Percentiles rank a stretch among this genome's conserved stretches.
These are phyloP conservation scores for Globisporangium recalcitrans DNA, from an alignment of 352 stramenopile species.

Conservation along the genomic window DNA sequence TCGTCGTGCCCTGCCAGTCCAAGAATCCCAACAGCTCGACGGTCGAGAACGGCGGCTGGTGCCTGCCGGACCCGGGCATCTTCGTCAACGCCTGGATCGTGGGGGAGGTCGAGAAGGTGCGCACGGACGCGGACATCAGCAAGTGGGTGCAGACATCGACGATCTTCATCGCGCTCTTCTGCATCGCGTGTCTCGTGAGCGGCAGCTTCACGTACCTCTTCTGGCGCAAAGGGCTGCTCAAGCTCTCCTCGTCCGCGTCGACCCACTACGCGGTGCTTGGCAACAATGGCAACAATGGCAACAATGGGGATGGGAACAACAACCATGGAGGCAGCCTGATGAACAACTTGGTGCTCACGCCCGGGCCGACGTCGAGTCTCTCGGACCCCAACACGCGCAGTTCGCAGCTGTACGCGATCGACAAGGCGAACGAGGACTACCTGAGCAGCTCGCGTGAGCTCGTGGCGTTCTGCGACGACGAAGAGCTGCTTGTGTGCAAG, in stretches of 20 bases:
- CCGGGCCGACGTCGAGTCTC: not conserved
- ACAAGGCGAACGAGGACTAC: slow-evolving; percentile 12
- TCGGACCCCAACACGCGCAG: slow-evolving; percentile 5
- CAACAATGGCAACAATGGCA: not conserved
- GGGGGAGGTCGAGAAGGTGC: slow-evolving; percentile 1
- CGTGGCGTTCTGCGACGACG: slow-evolving; percentile 29
- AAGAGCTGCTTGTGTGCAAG: slow-evolving; percentile 41
- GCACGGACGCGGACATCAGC: slow-evolving; percentile 2
- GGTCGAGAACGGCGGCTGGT: slow-evolving; percentile 24
- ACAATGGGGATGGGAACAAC: not conserved
- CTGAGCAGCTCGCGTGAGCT: slow-evolving; percentile 28
- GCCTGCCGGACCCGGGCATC: slow-evolving; percentile 22
- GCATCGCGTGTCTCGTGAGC: slow-evolving; percentile 10
- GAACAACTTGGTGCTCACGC: slow-evolving; percentile 5
- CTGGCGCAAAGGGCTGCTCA: slow-evolving; percentile 7
- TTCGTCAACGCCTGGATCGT: slow-evolving; percentile 41
- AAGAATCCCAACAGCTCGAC: not conserved
- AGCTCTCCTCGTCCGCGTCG: not conserved
- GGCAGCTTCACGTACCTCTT: slow-evolving; percentile 6
- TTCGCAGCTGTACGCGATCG: slow-evolving; percentile 9
- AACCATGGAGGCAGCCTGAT: too few relatives aligned
- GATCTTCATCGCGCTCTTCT: slow-evolving; percentile 17
- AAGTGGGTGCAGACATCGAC: slow-evolving; percentile 11
- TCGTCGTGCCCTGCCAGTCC: slow-evolving; percentile 40
- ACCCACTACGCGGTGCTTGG: slow-evolving; percentile 9